Evolutionary conservation across 2,329 filamentous ascomycete species (phyloP).

Genomic region (Rhinocladiella similis): DNA sequence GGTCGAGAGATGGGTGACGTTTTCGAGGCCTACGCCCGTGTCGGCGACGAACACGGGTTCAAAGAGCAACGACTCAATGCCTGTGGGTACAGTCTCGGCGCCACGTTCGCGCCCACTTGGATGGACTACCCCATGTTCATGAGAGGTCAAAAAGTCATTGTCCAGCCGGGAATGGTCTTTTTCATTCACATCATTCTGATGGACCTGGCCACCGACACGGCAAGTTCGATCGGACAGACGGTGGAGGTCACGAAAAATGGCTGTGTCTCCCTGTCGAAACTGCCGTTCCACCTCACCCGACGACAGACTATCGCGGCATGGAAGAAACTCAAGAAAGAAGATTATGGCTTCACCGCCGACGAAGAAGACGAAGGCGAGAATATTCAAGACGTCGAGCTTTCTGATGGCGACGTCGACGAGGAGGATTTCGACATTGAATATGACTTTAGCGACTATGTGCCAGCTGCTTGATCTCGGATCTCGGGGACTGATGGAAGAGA

Average conservation of each 20-base stretch:
- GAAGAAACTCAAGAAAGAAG: slow-evolving; percentile 36
- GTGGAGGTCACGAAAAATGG: slow-evolving; percentile 35
- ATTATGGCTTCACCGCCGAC: slow-evolving; percentile 35
- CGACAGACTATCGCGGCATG: slow-evolving; percentile 37
- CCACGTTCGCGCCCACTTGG: slow-evolving; percentile 32
- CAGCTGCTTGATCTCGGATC: slow-evolving; percentile 15
- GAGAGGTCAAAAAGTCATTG: slow-evolving; percentile 24
- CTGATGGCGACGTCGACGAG: slow-evolving; percentile 35
- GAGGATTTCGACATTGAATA: slow-evolving; percentile 39
- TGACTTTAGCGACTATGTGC: slow-evolving; percentile 36
- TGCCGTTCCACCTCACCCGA: slow-evolving; percentile 36
- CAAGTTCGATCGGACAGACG: slow-evolving; percentile 36
- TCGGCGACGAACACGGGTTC: slow-evolving; percentile 36
- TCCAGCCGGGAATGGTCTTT: slow-evolving; percentile 35
- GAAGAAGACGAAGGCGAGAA: slow-evolving; percentile 38
- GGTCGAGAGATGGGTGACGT: slow-evolving; percentile 33
- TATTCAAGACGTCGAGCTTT: slow-evolving; percentile 36
- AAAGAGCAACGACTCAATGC: slow-evolving; percentile 34
- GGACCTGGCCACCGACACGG: slow-evolving; percentile 38
- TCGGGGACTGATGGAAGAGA: too few species aligned
- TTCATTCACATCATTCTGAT: slow-evolving; percentile 40
- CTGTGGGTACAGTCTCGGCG: slow-evolving; percentile 34
- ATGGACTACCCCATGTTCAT: slow-evolving; percentile 30
- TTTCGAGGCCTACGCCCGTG: slow-evolving; percentile 33
- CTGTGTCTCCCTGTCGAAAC: slow-evolving; percentile 35